Percentiles rank a stretch among this genome's conserved stretches.
Evolutionary conservation across 257 asterid species (phyloP).

Genomic region (Capsicum pubescens): DNA sequence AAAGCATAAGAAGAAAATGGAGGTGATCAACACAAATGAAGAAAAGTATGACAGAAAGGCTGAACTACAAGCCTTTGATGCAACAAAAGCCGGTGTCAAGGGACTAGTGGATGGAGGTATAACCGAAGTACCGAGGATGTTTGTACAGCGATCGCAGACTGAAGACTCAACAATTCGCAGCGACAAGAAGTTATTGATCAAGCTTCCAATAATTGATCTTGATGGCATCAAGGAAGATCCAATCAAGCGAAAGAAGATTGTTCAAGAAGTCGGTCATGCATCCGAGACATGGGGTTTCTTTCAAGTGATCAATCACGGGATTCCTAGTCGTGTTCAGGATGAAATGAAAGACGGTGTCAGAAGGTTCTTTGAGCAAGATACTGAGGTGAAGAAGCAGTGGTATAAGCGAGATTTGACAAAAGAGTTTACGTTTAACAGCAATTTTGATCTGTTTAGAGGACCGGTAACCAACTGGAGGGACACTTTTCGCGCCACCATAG

Average conservation of each 20-base stretch:
- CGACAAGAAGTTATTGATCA: not conserved
- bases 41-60: conserved; percentile 21
- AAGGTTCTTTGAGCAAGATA: conserved; percentile 31
- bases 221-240: conserved; percentile 5
- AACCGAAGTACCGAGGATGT: conserved; percentile 15
- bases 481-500: not conserved
- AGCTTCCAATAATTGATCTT: not conserved
- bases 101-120: conserved; percentile 28
- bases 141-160: conserved; percentile 2
- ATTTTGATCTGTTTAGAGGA: conserved; percentile 7
- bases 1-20: not conserved
- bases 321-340: conserved; percentile 23
- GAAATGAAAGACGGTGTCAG: conserved; percentile 25
- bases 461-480: conserved; percentile 36
- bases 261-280: conserved; percentile 18
- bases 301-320: conserved; percentile 35
- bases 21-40: conserved; percentile 2
- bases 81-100: conserved; percentile 28
- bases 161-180: not conserved
- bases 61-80: conserved; percentile 30
- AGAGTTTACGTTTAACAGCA: not conserved
- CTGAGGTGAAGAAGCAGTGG: conserved; percentile 26
- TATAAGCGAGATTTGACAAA: not conserved
- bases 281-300: conserved; percentile 25
- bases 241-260: conserved; percentile 12